Conservation (phyloP, 257 asterid species). For the Echium plantagineum region DNA sequence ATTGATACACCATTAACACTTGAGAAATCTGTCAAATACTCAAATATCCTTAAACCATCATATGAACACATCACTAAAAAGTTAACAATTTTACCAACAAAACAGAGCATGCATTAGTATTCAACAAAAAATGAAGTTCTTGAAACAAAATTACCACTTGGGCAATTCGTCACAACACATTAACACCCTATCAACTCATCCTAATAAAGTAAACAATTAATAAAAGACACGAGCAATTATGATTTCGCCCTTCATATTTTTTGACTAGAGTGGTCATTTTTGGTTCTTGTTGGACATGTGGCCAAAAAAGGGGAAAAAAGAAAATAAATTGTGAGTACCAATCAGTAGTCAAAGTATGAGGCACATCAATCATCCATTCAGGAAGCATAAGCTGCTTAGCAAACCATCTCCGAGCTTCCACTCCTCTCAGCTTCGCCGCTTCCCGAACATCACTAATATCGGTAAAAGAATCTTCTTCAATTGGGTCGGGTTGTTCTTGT, state of each 20-base stretch:
- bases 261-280: too few species aligned
- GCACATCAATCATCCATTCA: conserved; percentile 94
- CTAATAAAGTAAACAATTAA: too few species aligned
- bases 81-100: too few species aligned
- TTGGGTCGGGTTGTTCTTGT: conserved; percentile 18
- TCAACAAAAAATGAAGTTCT: neutral
- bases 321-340: conserved; percentile 47
- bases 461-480: conserved; percentile 9
- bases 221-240: too few species aligned
- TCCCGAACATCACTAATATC: conserved; percentile 40
- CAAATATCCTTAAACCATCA: too few species aligned
- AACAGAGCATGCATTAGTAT: neutral
- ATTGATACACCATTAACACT: too few species aligned
- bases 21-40: too few species aligned
- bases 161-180: neutral
- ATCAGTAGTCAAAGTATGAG: conserved; percentile 47
- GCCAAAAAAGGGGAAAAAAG: too few species aligned
- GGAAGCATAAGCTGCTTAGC: conserved; percentile 97
- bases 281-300: too few species aligned
- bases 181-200: too few species aligned
- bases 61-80: too few species aligned
- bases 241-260: too few species aligned
- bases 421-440: conserved; percentile 57
- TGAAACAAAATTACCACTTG: neutral
- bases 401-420: conserved; percentile 81